These are phyloP conservation scores for Xylaria scruposa DNA, from an alignment of 495 filamentous ascomycete genomes.

Conservation along the genomic window DNA sequence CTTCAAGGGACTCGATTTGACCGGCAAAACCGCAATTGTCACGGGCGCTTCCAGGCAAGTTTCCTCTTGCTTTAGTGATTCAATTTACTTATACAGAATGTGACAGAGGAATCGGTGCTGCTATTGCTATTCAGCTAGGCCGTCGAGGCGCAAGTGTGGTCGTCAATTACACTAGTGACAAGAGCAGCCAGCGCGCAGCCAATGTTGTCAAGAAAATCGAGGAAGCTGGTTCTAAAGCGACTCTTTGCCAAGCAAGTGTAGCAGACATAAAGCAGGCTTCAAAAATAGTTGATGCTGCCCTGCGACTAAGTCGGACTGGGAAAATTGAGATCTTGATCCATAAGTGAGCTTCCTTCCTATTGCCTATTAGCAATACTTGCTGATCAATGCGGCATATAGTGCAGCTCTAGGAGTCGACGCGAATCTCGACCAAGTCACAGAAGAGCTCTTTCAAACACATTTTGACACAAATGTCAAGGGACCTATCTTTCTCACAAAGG, in stretches of 20 bases:
- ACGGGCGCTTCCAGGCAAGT: background rate
- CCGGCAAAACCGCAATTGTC: background rate
- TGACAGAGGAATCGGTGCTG: background rate
- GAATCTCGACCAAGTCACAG: constrained; percentile 12
- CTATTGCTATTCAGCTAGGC: constrained; percentile 2
- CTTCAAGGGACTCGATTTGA: constrained; percentile 7
- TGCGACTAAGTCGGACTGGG: background rate
- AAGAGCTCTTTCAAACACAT: constrained; percentile 25
- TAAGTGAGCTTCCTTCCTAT: background rate
- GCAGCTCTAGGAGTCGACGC: constrained; percentile 18
- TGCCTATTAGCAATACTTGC: background rate
- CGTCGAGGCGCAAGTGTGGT: background rate
- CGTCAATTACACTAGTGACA: background rate
- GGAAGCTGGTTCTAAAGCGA: background rate
- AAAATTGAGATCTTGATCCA: constrained; percentile 1
- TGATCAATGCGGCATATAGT: background rate
- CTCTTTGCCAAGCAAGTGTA: constrained; percentile 3
- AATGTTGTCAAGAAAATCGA: background rate
- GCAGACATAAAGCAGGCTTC: background rate
- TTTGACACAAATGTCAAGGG: constrained; percentile 33
- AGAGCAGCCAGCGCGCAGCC: background rate
- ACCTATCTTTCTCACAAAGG: constrained; percentile 37
- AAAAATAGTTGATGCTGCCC: background rate
- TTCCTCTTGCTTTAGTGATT: too few relatives aligned
- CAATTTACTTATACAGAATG: background rate